phyloP scores from a whole-genome alignment of 306 rosid genomes.

The Cicer arietinum region DNA sequence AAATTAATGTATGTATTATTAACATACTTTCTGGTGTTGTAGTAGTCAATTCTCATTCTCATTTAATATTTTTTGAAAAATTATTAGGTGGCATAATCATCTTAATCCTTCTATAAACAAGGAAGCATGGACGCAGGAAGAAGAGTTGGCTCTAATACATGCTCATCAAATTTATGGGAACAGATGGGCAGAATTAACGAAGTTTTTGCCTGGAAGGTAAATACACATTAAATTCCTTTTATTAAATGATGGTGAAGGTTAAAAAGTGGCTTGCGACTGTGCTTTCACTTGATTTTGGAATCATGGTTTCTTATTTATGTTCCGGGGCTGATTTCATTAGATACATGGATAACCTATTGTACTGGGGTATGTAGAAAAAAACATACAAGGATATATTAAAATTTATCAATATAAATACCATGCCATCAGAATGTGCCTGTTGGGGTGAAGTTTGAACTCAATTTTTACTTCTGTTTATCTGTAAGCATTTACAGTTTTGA shows the following conservation, averaged over 20 bases:
- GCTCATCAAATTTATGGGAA: slow-evolving; percentile 95
- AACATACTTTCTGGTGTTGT: slow-evolving; percentile 7
- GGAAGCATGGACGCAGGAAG: slow-evolving; percentile 99
- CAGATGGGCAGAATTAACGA: slow-evolving; percentile 97
- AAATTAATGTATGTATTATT: slow-evolving; percentile 13
- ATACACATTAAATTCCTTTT: neutral
- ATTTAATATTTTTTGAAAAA: slow-evolving; percentile 38
- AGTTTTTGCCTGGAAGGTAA: slow-evolving; percentile 95
- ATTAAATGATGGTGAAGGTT: neutral
- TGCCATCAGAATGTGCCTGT: slow-evolving; percentile 13
- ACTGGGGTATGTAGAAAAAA: neutral
- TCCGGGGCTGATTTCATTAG: neutral
- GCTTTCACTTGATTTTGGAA: slow-evolving; percentile 18
- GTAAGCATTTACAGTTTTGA: slow-evolving; percentile 3
- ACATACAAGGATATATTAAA: neutral
- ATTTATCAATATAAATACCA: neutral
- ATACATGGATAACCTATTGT: neutral
- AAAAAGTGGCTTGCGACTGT: slow-evolving; percentile 24
- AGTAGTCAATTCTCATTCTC: slow-evolving; percentile 15
- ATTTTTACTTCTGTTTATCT: slow-evolving; percentile 24
- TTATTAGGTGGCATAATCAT: slow-evolving; percentile 96
- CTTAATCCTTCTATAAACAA: slow-evolving; percentile 95
- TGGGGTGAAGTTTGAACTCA: slow-evolving; percentile 13
- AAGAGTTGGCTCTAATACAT: slow-evolving; percentile 88
- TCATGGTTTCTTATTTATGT: slow-evolving; percentile 11